phyloP scores from a whole-genome alignment of 352 stramenopile species.

The Globisporangium cederbergense region DNA sequence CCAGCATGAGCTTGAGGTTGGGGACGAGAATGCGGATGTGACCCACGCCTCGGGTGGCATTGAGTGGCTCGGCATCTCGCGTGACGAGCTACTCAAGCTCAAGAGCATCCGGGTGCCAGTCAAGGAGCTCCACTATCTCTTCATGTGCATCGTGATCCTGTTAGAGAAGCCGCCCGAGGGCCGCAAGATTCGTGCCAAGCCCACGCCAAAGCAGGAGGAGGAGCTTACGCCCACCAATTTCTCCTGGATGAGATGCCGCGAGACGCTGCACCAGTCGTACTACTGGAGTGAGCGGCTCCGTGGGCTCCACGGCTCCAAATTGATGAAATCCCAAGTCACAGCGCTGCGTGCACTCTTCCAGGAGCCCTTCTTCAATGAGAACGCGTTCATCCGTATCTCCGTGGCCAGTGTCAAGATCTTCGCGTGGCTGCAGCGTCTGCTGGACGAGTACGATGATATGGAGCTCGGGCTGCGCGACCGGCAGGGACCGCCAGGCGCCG shows the following conservation, averaged over 20 bases:
- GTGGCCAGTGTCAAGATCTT: slow-evolving; percentile 64
- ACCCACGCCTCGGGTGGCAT: slow-evolving; percentile 29
- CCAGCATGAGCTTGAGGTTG: slow-evolving; percentile 19
- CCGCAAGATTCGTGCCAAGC: slow-evolving; percentile 30
- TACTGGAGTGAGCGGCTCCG: slow-evolving; percentile 43
- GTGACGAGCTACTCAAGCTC: slow-evolving; percentile 63
- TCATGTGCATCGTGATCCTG: slow-evolving; percentile 76
- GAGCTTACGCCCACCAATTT: slow-evolving; percentile 56
- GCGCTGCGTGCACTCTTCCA: slow-evolving; percentile 61
- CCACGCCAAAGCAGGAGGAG: slow-evolving; percentile 41
- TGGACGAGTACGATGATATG: slow-evolving; percentile 58
- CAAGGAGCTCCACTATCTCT: slow-evolving; percentile 71
- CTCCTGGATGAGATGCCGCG: slow-evolving; percentile 55
- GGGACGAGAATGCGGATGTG: slow-evolving; percentile 17
- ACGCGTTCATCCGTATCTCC: slow-evolving; percentile 48
- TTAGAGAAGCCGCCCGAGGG: slow-evolving; percentile 37
- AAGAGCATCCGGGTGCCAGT: slow-evolving; percentile 58
- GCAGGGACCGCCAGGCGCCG: background rate
- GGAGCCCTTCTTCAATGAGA: slow-evolving; percentile 49
- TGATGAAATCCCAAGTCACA: slow-evolving; percentile 44
- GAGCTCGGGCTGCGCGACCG: slow-evolving; percentile 35
- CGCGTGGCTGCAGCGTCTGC: slow-evolving; percentile 49
- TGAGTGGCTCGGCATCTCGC: slow-evolving; percentile 65
- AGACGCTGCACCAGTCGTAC: slow-evolving; percentile 50
- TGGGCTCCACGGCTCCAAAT: slow-evolving; percentile 27